Conservation (phyloP, 768 basidiomycete species). For the Suillus sp. region DNA sequence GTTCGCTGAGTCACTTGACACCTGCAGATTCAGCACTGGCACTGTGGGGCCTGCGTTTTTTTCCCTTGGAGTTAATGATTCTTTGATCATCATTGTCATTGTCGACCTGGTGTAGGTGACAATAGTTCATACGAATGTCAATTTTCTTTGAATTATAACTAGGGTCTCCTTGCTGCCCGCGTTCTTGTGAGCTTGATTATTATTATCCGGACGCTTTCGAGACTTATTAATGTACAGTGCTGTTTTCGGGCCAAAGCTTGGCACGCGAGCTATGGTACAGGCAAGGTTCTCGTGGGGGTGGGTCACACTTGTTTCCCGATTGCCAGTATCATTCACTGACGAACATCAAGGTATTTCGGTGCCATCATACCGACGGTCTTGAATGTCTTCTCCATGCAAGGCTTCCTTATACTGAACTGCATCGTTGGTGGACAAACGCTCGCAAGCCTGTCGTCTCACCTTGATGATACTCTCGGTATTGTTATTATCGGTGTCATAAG, state of each 20-base stretch:
- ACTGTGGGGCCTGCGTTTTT: slow-evolving; percentile 53
- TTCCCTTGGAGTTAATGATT: slow-evolving; percentile 45
- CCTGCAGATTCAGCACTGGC: slow-evolving; percentile 48
- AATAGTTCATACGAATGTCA: not conserved
- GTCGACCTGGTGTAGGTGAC: slow-evolving; percentile 46
- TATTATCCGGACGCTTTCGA: not conserved
- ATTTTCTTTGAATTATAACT: not conserved
- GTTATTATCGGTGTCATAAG: slow-evolving; percentile 36
- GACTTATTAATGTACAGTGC: slow-evolving; percentile 32
- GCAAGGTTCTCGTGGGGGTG: slow-evolving; percentile 56
- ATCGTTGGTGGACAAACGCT: slow-evolving; percentile 67
- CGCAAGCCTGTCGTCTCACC: slow-evolving; percentile 43
- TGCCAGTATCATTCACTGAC: not conserved
- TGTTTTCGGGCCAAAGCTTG: slow-evolving; percentile 55
- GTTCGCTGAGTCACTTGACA: not conserved
- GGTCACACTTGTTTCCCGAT: slow-evolving; percentile 11
- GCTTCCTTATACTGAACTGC: slow-evolving; percentile 59
- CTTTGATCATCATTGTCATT: slow-evolving; percentile 42
- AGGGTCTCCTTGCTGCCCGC: slow-evolving; percentile 40
- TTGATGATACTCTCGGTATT: slow-evolving; percentile 35
- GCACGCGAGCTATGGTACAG: slow-evolving; percentile 60
- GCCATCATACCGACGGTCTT: slow-evolving; percentile 44
- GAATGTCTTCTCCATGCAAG: slow-evolving; percentile 53
- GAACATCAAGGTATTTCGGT: slow-evolving; percentile 39
- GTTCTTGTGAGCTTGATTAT: slow-evolving; percentile 35